Evolutionary conservation across 2,329 filamentous ascomycete species (phyloP).

Genomic region (Alternaria sp.): DNA sequence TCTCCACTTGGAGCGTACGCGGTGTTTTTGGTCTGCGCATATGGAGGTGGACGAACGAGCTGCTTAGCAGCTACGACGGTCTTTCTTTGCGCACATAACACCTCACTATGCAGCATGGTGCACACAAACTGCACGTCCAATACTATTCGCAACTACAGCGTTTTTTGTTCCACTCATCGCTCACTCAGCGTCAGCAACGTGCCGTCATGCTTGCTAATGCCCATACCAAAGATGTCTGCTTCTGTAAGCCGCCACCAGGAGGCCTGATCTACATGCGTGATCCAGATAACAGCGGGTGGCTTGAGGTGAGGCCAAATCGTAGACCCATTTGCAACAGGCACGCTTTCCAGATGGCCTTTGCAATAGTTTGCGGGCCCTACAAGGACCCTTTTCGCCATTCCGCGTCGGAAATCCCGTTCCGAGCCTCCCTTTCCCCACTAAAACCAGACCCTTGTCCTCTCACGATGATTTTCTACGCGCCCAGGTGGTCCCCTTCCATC

Average conservation of each 20-base stretch:
- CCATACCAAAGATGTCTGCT: not conserved
- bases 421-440: slow-evolving; percentile 4
- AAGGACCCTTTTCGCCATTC: not conserved
- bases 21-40: not conserved
- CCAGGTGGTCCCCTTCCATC: not conserved
- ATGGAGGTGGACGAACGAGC: not conserved
- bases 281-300: slow-evolving; percentile 3
- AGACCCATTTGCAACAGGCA: not conserved
- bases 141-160: not conserved
- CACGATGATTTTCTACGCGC: slow-evolving; percentile 14
- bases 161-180: not conserved
- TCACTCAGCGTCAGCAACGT: not conserved
- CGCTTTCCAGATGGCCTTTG: not conserved
- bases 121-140: not conserved
- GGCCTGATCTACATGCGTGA: not conserved
- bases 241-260: not conserved
- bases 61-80: not conserved
- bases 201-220: not conserved
- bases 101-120: not conserved
- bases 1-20: slow-evolving; percentile 11
- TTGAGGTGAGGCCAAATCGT: not conserved
- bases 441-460: slow-evolving; percentile 5
- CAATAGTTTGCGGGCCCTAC: not conserved
- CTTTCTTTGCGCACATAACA: not conserved
- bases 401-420: slow-evolving; percentile 7